phyloP scores from a whole-genome alignment of 1,284 basidiomycete genomes.

The Leccinum griseonigrum region DNA sequence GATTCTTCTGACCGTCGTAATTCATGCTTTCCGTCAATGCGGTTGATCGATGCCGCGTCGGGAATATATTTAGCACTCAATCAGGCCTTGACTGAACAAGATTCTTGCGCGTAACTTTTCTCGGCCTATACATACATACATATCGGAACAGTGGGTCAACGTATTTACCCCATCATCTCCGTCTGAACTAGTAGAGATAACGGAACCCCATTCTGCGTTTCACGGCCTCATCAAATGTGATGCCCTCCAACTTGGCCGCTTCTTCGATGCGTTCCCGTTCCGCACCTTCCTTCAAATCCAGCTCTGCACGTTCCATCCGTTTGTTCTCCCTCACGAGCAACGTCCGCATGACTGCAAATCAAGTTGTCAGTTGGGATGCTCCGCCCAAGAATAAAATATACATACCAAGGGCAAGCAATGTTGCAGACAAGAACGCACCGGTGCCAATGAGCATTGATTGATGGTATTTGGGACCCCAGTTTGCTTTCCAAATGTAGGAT shows the following conservation, averaged over 20 bases:
- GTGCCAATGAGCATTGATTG: constrained; percentile 49
- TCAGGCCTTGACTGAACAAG: not conserved
- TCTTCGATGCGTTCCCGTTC: constrained; percentile 45
- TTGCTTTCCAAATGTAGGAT: constrained; percentile 29
- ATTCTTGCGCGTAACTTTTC: not conserved
- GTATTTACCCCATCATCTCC: not conserved
- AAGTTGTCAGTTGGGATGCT: not conserved
- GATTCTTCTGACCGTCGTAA: not conserved
- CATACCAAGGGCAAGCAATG: constrained; percentile 38
- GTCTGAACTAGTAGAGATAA: not conserved
- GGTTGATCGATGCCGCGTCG: not conserved
- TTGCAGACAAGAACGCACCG: constrained; percentile 37
- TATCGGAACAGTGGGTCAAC: not conserved
- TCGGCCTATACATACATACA: not conserved
- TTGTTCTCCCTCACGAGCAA: not conserved
- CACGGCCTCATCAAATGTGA: constrained; percentile 25
- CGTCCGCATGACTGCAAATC: constrained; percentile 41
- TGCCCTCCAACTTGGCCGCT: constrained; percentile 48
- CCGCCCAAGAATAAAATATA: not conserved
- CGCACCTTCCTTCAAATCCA: not conserved
- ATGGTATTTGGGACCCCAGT: constrained; percentile 49
- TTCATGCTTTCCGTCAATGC: not conserved
- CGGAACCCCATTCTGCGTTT: constrained; percentile 1
- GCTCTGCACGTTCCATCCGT: not conserved
- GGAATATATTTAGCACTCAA: not conserved